Evolutionary conservation across 2,329 filamentous ascomycete species (phyloP), one percentile per base, ranked within the genome.

Genomic region (Neoascochyta sp.): DNA sequence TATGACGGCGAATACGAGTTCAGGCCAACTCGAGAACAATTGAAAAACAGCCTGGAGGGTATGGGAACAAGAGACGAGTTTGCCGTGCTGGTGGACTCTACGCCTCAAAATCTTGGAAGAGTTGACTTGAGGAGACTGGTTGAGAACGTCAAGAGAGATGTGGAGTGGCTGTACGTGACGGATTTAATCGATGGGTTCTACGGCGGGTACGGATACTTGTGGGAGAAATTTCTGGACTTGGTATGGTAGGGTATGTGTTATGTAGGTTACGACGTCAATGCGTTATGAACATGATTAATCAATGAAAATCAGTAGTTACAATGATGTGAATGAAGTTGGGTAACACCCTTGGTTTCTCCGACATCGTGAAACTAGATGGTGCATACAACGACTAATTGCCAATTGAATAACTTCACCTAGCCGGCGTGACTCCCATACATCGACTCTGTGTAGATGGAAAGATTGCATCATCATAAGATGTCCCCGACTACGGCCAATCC

Each of bases 111-210:
- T n/a, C 30, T 36, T 5, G 34, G 41, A 1, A 36, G 39, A 12
- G 32, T 32, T 2, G 41, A 35, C 3, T 27, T 57, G 13, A 42
- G 51, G 21, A 50, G 23, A 28, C 36, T 54, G 3, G 31, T 57
- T 2, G 45, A 56, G 16, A 25, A 32, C 2, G 22, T 44, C 18
- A 43, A 47, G 24, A 44, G 41, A 16, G 35, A 48, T 27, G 35
- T 48, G 1, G 36, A 43, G 27, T 55, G 47, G 47, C 20, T 54
- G 27, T 54, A 39, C 26, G 26, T 54, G 9, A 54, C 47, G 4
- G 40, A 50, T 32, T 25, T 42, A 24, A 37, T 21, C 5, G 46
- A 49, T 5, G 24, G 45, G 15, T 40, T 35, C 13, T 50, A 48
- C 33, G 29, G 27, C 9, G 36, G 34, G 7, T 55, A 45, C 17